Conservation (phyloP, 805 yeast genomes). For the Cyberlindnera xylosilytica region DNA sequence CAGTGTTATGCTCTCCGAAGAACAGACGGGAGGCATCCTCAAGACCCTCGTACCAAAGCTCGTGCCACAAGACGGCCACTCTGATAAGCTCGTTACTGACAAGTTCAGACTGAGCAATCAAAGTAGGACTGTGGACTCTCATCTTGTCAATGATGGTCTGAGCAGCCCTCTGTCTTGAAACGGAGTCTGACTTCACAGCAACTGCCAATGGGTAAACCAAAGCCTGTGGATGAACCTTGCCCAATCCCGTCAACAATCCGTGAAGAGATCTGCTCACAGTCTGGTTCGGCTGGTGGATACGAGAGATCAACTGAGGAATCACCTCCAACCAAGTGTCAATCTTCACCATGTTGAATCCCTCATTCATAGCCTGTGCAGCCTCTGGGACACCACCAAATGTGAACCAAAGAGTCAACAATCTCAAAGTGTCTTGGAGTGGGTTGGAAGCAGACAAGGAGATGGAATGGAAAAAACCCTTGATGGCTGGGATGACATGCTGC, state of each 20-base stretch:
- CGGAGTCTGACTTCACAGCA: conserved; percentile 90
- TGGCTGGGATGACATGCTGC: conserved; percentile 93
- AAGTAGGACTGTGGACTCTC: conserved; percentile 78
- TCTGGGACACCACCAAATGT: conserved; percentile 92
- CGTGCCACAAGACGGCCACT: conserved; percentile 96
- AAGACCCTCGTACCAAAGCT: conserved; percentile 95
- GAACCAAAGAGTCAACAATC: conserved; percentile 92
- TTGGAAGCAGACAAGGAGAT: conserved; percentile 83
- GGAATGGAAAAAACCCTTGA: conserved; percentile 92
- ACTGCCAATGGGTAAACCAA: conserved; percentile 93
- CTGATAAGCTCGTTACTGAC: conserved; percentile 93
- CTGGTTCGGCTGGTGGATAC: conserved; percentile 93
- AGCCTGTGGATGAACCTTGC: conserved; percentile 96
- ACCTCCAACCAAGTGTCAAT: conserved; percentile 95
- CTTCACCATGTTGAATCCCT: conserved; percentile 85
- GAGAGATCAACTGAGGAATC: conserved; percentile 90
- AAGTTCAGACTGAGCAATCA: conserved; percentile 89
- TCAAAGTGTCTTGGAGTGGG: conserved; percentile 87
- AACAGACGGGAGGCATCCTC: conserved; percentile 94
- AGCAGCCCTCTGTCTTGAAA: conserved; percentile 89
- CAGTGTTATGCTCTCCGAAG: conserved; percentile 92
- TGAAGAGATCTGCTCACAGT: conserved; percentile 77
- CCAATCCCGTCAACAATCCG: conserved; percentile 79
- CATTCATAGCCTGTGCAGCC: conserved; percentile 85
- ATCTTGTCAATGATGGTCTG: conserved; percentile 85